A percentile compares a stretch with the other conserved stretches of the same genome.
phyloP scores from a whole-genome alignment of 768 basidiomycete genomes.

The Termitomyces sp. region DNA sequence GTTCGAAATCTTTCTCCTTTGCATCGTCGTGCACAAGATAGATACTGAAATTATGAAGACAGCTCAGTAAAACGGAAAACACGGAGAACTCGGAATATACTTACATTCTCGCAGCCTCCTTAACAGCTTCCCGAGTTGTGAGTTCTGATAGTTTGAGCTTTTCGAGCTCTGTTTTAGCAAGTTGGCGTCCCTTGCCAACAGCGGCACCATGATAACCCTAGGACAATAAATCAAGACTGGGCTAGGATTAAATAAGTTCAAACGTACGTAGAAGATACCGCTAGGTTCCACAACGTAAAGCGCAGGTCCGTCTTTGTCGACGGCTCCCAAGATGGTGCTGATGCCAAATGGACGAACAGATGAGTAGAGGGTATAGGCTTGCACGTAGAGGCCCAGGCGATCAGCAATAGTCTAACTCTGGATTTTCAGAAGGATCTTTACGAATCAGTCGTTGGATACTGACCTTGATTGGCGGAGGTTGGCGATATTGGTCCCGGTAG shows the following conservation, averaged over 20 bases:
- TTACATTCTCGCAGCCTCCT: slow-evolving; percentile 94
- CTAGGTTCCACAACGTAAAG: slow-evolving; percentile 94
- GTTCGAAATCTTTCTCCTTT: slow-evolving; percentile 97
- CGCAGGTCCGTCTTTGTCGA: slow-evolving; percentile 85
- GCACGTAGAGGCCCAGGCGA: slow-evolving; percentile 85
- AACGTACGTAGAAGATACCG: slow-evolving; percentile 82
- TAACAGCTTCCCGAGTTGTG: slow-evolving; percentile 79
- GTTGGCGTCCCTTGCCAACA: slow-evolving; percentile 96
- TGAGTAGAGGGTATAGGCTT: slow-evolving; percentile 96
- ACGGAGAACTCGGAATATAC: slow-evolving; percentile 26
- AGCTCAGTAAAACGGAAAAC: background rate
- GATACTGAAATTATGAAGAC: slow-evolving; percentile 54
- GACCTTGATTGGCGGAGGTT: slow-evolving; percentile 80
- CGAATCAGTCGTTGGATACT: background rate
- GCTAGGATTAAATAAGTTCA: background rate
- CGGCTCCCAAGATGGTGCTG: slow-evolving; percentile 85
- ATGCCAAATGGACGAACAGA: slow-evolving; percentile 97
- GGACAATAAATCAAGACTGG: background rate
- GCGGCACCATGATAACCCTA: slow-evolving; percentile 96
- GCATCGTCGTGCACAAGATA: slow-evolving; percentile 97
- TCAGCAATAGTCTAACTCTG: slow-evolving; percentile 47
- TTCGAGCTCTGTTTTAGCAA: slow-evolving; percentile 98
- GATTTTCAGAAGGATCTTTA: background rate
- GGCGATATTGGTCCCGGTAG: slow-evolving; percentile 70
- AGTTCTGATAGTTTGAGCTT: slow-evolving; percentile 87